These are phyloP conservation scores for Coprinellus micaceus DNA, from an alignment of 768 basidiomycete species.

Conservation along the genomic window DNA sequence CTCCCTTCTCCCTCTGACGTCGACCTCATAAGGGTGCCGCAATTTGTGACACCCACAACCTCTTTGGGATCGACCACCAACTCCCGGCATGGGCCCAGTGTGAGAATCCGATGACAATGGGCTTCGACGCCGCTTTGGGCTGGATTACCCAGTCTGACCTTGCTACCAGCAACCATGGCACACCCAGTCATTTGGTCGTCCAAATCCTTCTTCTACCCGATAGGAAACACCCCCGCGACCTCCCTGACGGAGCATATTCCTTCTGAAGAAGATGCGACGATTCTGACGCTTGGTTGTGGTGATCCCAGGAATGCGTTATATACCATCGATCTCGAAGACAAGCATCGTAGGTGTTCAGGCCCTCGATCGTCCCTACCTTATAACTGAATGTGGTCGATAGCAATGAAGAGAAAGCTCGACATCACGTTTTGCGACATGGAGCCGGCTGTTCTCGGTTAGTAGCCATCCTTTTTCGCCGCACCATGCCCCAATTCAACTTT, in stretches of 20 bases:
- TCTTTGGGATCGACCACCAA: too few species aligned
- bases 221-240: slow-evolving; percentile 57
- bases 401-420: slow-evolving; percentile 30
- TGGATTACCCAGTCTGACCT: not conserved
- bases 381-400: not conserved
- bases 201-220: slow-evolving; percentile 50
- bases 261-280: slow-evolving; percentile 41
- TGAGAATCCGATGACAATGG: too few species aligned
- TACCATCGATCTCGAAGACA: slow-evolving; percentile 35
- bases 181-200: slow-evolving; percentile 41
- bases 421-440: slow-evolving; percentile 52
- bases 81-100: too few species aligned
- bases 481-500: not conserved
- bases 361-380: not conserved
- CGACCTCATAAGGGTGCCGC: too few species aligned
- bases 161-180: slow-evolving; percentile 29
- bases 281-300: slow-evolving; percentile 55
- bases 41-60: too few species aligned
- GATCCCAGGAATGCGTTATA: slow-evolving; percentile 54
- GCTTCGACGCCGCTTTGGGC: too few species aligned
- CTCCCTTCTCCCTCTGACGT: too few species aligned
- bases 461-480: not conserved
- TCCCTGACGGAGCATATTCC: slow-evolving; percentile 45
- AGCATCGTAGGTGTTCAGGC: slow-evolving; percentile 17
- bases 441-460: slow-evolving; percentile 43